phyloP scores from a whole-genome alignment of 306 rosid genomes.

The Carpinus viminea region DNA sequence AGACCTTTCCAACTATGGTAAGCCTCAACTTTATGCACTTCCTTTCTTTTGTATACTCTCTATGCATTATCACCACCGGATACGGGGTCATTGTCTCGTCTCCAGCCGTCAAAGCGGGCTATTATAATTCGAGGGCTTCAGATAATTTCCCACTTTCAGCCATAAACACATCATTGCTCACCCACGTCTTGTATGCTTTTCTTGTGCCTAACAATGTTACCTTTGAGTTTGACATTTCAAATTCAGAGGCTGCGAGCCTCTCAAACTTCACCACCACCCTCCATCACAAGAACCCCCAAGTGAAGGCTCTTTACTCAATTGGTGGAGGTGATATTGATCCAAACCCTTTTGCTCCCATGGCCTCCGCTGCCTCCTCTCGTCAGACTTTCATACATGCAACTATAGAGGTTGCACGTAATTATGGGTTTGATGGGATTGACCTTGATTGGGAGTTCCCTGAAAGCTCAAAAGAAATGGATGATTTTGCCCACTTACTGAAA shows the following conservation, averaged over 20 bases:
- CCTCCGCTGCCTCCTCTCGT: slow-evolving; percentile 41
- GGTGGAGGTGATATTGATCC: slow-evolving; percentile 50
- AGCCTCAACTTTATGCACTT: background rate
- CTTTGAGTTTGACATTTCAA: slow-evolving; percentile 33
- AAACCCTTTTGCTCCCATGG: slow-evolving; percentile 39
- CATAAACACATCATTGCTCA: slow-evolving; percentile 63
- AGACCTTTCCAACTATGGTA: too few species aligned
- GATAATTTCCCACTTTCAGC: slow-evolving; percentile 52
- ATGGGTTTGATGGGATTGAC: slow-evolving; percentile 66
- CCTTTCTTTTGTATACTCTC: slow-evolving; percentile 8
- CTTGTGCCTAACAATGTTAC: slow-evolving; percentile 44
- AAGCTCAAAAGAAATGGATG: slow-evolving; percentile 39
- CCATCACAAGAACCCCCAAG: slow-evolving; percentile 27
- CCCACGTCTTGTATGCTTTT: slow-evolving; percentile 68
- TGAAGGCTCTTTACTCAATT: slow-evolving; percentile 50
- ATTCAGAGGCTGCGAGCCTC: slow-evolving; percentile 34
- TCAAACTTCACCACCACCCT: slow-evolving; percentile 48
- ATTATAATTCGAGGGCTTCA: slow-evolving; percentile 42
- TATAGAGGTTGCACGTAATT: slow-evolving; percentile 52
- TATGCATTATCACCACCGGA: background rate
- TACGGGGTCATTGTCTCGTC: background rate
- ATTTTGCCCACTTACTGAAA: slow-evolving; percentile 36
- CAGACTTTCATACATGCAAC: slow-evolving; percentile 57
- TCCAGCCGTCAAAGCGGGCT: slow-evolving; percentile 47
- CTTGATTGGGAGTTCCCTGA: slow-evolving; percentile 75